Evolutionary conservation across 2,329 filamentous ascomycete species (phyloP), one percentile per base, ranked within the genome.

Genomic region (Didymella exigua): DNA sequence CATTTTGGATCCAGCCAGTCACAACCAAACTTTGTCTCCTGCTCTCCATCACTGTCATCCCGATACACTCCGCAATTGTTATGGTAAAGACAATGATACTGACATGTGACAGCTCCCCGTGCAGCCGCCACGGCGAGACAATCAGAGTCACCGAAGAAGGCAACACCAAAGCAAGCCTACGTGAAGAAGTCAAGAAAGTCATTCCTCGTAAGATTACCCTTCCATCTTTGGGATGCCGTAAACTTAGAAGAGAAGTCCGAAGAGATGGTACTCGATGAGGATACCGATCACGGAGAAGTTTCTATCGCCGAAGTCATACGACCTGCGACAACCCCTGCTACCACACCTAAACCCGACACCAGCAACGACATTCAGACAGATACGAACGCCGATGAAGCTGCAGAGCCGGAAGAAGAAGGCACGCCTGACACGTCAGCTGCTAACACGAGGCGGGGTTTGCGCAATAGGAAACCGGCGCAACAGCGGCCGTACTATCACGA

Each of bases 401-500:
- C 55, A 34, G 52, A 58, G 18, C 9, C 44, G 13, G 49, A 54
- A 23, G 46, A 49, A 18, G 54, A 60, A 29, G 61, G 50, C 26
- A 66, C 71, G 23, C 65, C 70, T n/a, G 63, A 69, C 27, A 54
- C 54, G 21, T 60, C 67, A 45, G 59, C 68, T 16, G 43, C 67
- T 24, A 54, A 63, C 14, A 60, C 66, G 4, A 61, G 71, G 42
- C 67, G 72, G 27, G 69, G 69, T 13, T 58, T 74, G n/a, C 69
- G 72, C 18, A 61, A 62, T 23, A 63, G 72, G 49, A 71, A 69
- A 34, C 68, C 71, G 29, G 69, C 72, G 16, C 72, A 74, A 45
- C 67, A 73, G 48, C 62, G 70, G 21, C 72, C 72, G 9, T 74
- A 74, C 56, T 69, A 63, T 36, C 68, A 71, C 24, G 62, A 72